Conservation (phyloP, 2,329 filamentous ascomycete genomes). For the Zasmidium cellare region DNA sequence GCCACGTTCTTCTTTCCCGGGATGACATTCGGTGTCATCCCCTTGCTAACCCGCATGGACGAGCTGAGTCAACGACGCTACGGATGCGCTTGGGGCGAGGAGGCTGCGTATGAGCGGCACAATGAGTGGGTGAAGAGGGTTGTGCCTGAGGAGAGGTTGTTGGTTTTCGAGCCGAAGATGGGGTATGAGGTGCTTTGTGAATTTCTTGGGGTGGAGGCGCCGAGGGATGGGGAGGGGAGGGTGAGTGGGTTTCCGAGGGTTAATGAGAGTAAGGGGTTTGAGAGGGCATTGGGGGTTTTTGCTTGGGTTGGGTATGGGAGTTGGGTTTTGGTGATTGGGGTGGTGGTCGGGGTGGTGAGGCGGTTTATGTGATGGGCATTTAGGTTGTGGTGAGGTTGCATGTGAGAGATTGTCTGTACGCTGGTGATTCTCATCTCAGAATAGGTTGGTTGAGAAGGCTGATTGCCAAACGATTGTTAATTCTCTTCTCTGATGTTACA, state of each 20-base stretch:
- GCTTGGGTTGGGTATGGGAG: background rate
- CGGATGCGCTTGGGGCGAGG: background rate
- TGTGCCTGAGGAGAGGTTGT: background rate
- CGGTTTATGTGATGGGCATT: no score
- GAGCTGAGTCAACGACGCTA: background rate
- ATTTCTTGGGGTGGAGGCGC: background rate
- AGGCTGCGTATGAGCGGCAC: background rate
- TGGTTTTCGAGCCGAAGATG: background rate
- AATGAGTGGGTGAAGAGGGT: background rate
- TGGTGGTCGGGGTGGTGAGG: background rate
- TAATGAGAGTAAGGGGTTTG: background rate
- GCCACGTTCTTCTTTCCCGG: background rate
- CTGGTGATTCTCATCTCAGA: no score
- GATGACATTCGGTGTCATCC: background rate
- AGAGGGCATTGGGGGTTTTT: background rate
- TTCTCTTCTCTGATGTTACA: no score
- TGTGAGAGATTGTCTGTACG: no score
- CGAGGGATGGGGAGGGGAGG: background rate
- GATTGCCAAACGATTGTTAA: no score
- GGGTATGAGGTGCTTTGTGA: background rate
- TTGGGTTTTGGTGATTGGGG: background rate
- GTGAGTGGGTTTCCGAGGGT: background rate
- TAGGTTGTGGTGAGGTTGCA: no score
- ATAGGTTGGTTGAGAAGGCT: no score
- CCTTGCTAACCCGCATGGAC: background rate